Base-by-base conservation (phyloP, 2,329 filamentous ascomycete genomes). In the Xylaria polymorpha region DNA sequence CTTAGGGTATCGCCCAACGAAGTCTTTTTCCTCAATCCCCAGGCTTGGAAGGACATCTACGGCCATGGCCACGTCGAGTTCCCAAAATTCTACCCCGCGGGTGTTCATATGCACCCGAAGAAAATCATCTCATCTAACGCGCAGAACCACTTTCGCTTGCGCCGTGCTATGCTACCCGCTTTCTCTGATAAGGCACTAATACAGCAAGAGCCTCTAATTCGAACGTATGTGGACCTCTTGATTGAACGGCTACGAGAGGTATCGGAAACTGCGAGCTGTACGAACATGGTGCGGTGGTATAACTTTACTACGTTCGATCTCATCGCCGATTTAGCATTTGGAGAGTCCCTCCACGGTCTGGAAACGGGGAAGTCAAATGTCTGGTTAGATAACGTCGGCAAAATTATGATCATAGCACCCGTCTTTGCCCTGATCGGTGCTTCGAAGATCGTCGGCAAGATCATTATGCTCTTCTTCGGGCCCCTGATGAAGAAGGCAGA, bases 131-230 rank as follows among this genome's bases (percentile, higher is more conserved):
- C 72, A 8, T 50, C 73, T 0, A 75, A 77, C 66, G 61, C 73
- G 1, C 44, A 67, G 15, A 71, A 74, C 32, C 85, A 87, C 72
- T 85, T 83, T 14, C 81, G 84, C 32, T 85, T 85, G 73, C 78
- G 85, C 8, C 77, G 83, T 15, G 83, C 85, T 1, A 79, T 87
- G 39, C 81, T 82, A 25, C 83, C 85, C 66, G 85, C 84, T 0
- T 87, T 87, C 73, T 80, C 79, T 6, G 74, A 74, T 15, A 78
- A 76, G 53, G 77, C 79, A 0, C 64, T 81, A 20, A 35, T 68
- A 20, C 78, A 79, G 29, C 79, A 82, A 61, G 80, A 81, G 65
- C 72, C 72, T 10, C 75, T 80, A 4, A 74, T 80, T 7, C 73
- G 69, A 9, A 66, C 69, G 9, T 81, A 76, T 74, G 73, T 78